A percentile compares a stretch with the other conserved stretches of the same genome.
Conservation (phyloP, 352 stramenopile genomes). For the Phytophthora uliginosa region DNA sequence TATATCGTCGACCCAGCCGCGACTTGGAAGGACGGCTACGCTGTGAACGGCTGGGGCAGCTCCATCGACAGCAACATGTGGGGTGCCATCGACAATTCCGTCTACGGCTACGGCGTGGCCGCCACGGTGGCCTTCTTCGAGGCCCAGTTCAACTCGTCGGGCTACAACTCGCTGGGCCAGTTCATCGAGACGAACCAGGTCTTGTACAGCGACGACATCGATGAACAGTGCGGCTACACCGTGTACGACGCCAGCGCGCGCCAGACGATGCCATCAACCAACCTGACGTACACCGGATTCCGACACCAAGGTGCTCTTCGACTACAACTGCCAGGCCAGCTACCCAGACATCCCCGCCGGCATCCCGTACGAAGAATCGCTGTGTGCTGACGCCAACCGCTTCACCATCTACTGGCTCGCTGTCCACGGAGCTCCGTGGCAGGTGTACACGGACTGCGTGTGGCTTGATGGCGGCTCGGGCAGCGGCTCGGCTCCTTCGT, state of each 20-base stretch:
- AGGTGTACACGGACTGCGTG: constrained; percentile 71
- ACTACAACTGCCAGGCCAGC: constrained; percentile 53
- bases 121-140: constrained; percentile 52
- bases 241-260: constrained; percentile 40
- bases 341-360: constrained; percentile 42
- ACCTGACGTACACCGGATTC: constrained; percentile 59
- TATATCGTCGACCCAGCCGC: constrained; percentile 55
- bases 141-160: constrained; percentile 46
- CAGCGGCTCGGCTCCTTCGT: constrained; percentile 26
- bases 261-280: constrained; percentile 40
- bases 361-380: constrained; percentile 54
- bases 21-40: constrained; percentile 52
- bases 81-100: constrained; percentile 44
- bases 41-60: constrained; percentile 52
- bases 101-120: constrained; percentile 50
- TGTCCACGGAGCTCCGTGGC: constrained; percentile 56
- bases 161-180: constrained; percentile 56
- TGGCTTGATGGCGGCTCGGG: constrained; percentile 42
- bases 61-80: constrained; percentile 55
- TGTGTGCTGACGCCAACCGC: constrained; percentile 48
- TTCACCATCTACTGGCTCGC: constrained; percentile 64
- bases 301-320: constrained; percentile 54
- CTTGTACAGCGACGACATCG: constrained; percentile 45
- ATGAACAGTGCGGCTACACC: constrained; percentile 52
- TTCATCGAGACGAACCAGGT: constrained; percentile 57